Conservation (phyloP, 1,139 yeast species). For the Magnusiomyces tetraspermus region DNA sequence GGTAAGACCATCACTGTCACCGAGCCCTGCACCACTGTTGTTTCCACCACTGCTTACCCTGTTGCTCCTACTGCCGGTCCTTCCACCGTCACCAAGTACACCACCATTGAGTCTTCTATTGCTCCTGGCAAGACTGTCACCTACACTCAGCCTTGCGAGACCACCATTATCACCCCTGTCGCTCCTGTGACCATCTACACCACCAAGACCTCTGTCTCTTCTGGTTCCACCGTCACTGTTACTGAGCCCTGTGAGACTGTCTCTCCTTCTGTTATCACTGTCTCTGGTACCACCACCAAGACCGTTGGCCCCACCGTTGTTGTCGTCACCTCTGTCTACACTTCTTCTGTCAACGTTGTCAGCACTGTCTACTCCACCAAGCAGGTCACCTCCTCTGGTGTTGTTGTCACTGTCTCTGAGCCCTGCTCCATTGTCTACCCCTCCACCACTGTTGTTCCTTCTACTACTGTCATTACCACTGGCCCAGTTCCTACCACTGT, state of each 20-base stretch:
- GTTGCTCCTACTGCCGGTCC: neutral
- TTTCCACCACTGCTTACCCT: neutral
- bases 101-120: neutral
- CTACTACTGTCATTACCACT: neutral
- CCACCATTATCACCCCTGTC: slow-evolving; percentile 1
- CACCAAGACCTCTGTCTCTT: neutral
- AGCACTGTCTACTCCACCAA: slow-evolving; percentile 3
- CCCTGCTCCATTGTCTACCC: neutral
- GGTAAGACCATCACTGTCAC: too few relatives aligned
- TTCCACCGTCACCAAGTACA: neutral
- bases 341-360: neutral
- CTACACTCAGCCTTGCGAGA: neutral
- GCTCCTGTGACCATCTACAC: slow-evolving; percentile 6
- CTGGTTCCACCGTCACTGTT: neutral
- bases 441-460: neutral
- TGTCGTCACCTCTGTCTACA: neutral
- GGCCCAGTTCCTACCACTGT: neutral
- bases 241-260: neutral
- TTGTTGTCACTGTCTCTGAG: neutral
- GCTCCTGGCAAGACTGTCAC: neutral
- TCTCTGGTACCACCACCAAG: neutral
- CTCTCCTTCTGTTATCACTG: neutral
- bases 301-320: neutral
- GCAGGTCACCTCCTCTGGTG: neutral
- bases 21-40: neutral